These are phyloP conservation scores for Saccharomycopsis sp. DNA, from an alignment of 805 yeast species.

Conservation along the genomic window DNA sequence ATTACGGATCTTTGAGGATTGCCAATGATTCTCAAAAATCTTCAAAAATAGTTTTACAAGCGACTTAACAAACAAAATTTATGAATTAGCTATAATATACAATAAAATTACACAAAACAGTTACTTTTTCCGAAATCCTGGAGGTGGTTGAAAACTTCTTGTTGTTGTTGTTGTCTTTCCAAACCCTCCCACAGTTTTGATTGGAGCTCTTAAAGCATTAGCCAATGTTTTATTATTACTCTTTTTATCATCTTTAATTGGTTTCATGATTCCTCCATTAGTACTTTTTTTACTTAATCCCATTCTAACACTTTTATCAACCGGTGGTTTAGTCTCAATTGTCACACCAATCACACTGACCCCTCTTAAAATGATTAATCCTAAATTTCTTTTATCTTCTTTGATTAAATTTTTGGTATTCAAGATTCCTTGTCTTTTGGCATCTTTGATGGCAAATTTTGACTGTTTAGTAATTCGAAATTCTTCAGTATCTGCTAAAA, in stretches of 20 bases:
- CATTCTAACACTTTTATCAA: constrained; percentile 18
- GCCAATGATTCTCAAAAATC: too few species aligned
- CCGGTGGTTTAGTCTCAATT: constrained; percentile 25
- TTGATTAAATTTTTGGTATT: constrained; percentile 31
- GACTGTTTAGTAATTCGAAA: constrained; percentile 63
- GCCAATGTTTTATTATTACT: constrained; percentile 11
- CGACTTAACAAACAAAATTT: too few species aligned
- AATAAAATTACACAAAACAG: too few species aligned
- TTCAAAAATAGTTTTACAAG: too few species aligned
- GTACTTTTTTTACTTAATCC: constrained; percentile 17
- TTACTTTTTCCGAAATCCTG: constrained; percentile 28
- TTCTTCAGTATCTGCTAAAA: constrained; percentile 77
- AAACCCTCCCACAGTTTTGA: constrained; percentile 23
- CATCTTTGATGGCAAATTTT: constrained; percentile 25
- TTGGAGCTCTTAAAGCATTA: constrained; percentile 22
- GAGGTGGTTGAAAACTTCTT: constrained; percentile 38
- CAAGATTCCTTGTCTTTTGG: constrained; percentile 26
- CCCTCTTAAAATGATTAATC: constrained; percentile 78
- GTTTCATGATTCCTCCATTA: constrained; percentile 25
- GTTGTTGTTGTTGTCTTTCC: constrained; percentile 28
- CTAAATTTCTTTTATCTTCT: constrained; percentile 68
- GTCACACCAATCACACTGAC: constrained; percentile 59
- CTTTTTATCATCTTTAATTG: constrained; percentile 15
- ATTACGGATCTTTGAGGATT: too few species aligned
- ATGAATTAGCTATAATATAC: too few species aligned